Conservation (phyloP, 805 yeast species). For the Candida insectalens region DNA sequence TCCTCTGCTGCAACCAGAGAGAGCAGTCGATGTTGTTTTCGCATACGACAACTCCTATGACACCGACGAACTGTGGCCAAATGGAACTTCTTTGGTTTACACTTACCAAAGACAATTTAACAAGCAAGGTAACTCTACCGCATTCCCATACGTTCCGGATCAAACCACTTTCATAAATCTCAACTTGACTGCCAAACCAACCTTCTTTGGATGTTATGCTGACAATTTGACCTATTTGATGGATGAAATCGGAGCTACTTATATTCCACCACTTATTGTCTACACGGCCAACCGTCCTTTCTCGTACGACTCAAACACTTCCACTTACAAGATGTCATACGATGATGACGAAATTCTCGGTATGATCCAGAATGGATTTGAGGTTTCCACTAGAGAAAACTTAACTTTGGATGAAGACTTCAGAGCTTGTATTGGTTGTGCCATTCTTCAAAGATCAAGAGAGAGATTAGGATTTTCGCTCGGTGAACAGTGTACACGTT, state of each 20-base stretch:
- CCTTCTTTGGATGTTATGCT: slow-evolving; percentile 79
- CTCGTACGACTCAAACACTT: slow-evolving; percentile 57
- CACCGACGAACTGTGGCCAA: slow-evolving; percentile 52
- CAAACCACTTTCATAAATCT: slow-evolving; percentile 43
- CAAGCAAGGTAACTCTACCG: slow-evolving; percentile 42
- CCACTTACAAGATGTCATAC: slow-evolving; percentile 61
- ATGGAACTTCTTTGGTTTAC: slow-evolving; percentile 48
- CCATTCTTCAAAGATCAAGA: slow-evolving; percentile 67
- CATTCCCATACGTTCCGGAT: slow-evolving; percentile 80
- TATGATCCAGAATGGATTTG: slow-evolving; percentile 68
- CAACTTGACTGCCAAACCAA: slow-evolving; percentile 59
- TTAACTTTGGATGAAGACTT: slow-evolving; percentile 60
- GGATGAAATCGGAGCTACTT: slow-evolving; percentile 25
- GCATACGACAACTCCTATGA: slow-evolving; percentile 65
- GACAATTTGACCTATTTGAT: slow-evolving; percentile 46
- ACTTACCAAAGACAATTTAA: slow-evolving; percentile 53
- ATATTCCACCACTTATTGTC: slow-evolving; percentile 64
- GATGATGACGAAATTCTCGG: slow-evolving; percentile 43
- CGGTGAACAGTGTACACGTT: slow-evolving; percentile 58
- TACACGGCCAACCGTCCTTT: slow-evolving; percentile 68
- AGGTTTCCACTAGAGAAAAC: slow-evolving; percentile 55
- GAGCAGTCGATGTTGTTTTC: slow-evolving; percentile 54
- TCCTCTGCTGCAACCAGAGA: slow-evolving; percentile 53
- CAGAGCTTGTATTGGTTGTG: slow-evolving; percentile 74
- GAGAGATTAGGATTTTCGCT: slow-evolving; percentile 56